Conservation (phyloP, 768 basidiomycete genomes). For the Lentinula lateritia region DNA sequence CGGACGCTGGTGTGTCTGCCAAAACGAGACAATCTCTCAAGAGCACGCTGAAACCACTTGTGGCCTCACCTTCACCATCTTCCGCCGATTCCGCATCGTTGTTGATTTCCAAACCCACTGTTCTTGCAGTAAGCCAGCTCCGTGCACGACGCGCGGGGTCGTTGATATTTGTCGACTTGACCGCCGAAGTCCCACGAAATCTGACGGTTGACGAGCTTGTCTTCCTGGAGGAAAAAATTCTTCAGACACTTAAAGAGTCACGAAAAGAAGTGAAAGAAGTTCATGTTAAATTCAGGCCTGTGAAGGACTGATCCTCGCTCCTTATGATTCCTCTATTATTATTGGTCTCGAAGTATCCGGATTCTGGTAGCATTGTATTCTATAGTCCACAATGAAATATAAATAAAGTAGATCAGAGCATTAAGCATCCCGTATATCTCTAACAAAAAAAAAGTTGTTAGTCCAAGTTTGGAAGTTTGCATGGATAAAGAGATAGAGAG, state of each 20-base stretch:
- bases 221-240: constrained; percentile 58
- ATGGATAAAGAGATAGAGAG: not conserved
- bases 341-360: not conserved
- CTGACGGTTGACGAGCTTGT: constrained; percentile 56
- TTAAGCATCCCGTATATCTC: not conserved
- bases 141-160: constrained; percentile 79
- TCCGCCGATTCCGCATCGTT: constrained; percentile 1
- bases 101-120: constrained; percentile 11
- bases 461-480: not conserved
- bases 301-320: constrained; percentile 14
- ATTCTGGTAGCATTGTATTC: not conserved
- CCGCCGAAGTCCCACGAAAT: constrained; percentile 57
- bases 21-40: constrained; percentile 48
- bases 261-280: constrained; percentile 72
- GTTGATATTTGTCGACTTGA: constrained; percentile 77
- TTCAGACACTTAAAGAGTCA: constrained; percentile 44
- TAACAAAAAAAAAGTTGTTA: not conserved
- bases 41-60: constrained; percentile 50
- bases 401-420: not conserved
- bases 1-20: constrained; percentile 73
- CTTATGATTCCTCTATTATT: not conserved
- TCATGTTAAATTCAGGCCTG: constrained; percentile 54
- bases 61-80: constrained; percentile 24
- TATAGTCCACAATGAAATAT: not conserved
- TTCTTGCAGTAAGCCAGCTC: constrained; percentile 47